A percentile compares a stretch with the other conserved stretches of the same genome.
Conservation (phyloP, 768 basidiomycete species). For the Kwoniella sp. region DNA sequence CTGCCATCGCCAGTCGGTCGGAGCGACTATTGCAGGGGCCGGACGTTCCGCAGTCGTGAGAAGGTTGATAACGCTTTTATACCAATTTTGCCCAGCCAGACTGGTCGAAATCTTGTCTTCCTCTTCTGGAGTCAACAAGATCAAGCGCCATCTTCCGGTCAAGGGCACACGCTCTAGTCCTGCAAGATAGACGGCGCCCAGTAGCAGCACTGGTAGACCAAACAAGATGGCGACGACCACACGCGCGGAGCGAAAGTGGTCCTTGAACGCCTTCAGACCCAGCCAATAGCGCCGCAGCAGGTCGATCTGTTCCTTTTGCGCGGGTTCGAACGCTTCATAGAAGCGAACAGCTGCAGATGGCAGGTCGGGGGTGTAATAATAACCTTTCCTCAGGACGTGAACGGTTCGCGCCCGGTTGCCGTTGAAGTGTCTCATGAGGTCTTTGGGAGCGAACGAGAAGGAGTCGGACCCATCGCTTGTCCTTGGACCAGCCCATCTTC, state of each 20-base stretch:
- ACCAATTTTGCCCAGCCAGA: constrained; percentile 81
- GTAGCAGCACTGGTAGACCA: constrained; percentile 33
- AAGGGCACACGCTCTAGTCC: constrained; percentile 45
- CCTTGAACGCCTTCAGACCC: constrained; percentile 23
- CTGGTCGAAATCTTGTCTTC: constrained; percentile 82
- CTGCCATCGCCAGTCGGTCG: constrained; percentile 78
- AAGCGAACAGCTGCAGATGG: constrained; percentile 25
- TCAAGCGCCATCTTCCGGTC: constrained; percentile 66
- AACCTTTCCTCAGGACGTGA: not conserved
- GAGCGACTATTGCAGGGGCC: constrained; percentile 61
- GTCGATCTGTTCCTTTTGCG: constrained; percentile 23
- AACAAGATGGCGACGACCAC: constrained; percentile 25
- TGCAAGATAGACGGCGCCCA: constrained; percentile 31
- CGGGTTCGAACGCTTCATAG: constrained; percentile 21
- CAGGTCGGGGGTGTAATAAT: constrained; percentile 37
- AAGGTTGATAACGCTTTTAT: constrained; percentile 72
- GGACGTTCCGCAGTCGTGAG: constrained; percentile 60
- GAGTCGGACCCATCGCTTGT: not conserved
- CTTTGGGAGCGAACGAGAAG: constrained; percentile 3
- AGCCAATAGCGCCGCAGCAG: constrained; percentile 31
- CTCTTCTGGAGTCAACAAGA: constrained; percentile 85
- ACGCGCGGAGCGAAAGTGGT: constrained; percentile 15
- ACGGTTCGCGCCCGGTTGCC: constrained; percentile 2
- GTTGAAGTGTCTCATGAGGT: not conserved
- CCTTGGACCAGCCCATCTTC: not conserved